A percentile compares a stretch with the other conserved stretches of the same genome.
Evolutionary conservation across 768 basidiomycete genomes (phyloP).

Genomic region (Boletus rubroflammeus): DNA sequence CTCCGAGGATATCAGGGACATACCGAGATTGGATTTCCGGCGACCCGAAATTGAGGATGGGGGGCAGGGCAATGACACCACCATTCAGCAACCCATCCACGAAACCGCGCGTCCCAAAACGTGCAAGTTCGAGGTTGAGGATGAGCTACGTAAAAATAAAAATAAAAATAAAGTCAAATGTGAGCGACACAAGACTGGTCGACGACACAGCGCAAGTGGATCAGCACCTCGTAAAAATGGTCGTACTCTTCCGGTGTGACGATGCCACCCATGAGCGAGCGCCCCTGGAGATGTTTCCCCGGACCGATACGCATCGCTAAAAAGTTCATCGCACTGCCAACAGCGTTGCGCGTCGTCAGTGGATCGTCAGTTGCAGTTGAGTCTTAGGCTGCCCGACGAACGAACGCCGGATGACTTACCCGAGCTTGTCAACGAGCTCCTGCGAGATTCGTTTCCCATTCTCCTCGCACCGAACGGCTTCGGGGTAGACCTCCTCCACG

Average conservation of each 20-base stretch:
- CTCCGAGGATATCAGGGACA: slow-evolving; percentile 68
- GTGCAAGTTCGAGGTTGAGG: slow-evolving; percentile 75
- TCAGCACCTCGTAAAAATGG: slow-evolving; percentile 83
- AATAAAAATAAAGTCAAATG: not conserved
- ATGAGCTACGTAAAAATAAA: slow-evolving; percentile 54
- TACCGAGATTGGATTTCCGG: slow-evolving; percentile 67
- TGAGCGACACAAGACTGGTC: not conserved
- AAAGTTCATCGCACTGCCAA: slow-evolving; percentile 54
- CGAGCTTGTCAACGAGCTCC: slow-evolving; percentile 79
- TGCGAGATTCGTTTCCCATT: slow-evolving; percentile 84
- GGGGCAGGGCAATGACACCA: slow-evolving; percentile 84
- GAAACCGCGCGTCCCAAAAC: slow-evolving; percentile 82
- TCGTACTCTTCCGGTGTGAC: slow-evolving; percentile 86
- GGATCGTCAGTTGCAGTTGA: no score
- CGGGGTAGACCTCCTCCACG: slow-evolving; percentile 68
- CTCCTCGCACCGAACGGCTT: slow-evolving; percentile 77
- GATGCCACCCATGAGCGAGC: slow-evolving; percentile 71
- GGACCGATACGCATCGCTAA: slow-evolving; percentile 70
- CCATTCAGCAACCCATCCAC: slow-evolving; percentile 84
- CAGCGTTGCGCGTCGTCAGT: not conserved
- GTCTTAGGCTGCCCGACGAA: not conserved
- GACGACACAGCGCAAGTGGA: not conserved
- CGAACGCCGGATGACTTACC: slow-evolving; percentile 43
- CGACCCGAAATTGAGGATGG: slow-evolving; percentile 83
- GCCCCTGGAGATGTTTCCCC: slow-evolving; percentile 84